Evolutionary conservation across 2,329 filamentous ascomycete genomes (phyloP), one percentile per base, ranked within the genome.

Genomic region (Ophiocordyceps camponoti-floridani): DNA sequence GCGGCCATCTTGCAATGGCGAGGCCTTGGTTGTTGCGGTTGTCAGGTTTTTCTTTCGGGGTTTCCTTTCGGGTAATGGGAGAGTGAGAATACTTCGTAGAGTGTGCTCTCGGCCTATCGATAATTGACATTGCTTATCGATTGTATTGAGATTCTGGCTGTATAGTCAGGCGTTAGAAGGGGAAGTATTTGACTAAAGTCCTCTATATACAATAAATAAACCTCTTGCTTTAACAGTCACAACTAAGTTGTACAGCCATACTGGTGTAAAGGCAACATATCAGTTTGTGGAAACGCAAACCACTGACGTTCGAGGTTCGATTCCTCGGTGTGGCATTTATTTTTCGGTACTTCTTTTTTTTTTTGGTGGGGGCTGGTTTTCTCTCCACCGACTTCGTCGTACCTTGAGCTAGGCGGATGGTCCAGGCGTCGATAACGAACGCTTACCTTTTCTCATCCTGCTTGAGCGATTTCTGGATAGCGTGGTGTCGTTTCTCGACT

Each of bases 1-100:
- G 63, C 63, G 41, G 62, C 62, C 63, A 66, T 66, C 45, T 28
- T 43, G 40, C 9, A 30, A 10, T 12, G 28, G 28, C 28, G 28
- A 30, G 9, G 28, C 28, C 28, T 9, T 8, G 4, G 35, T 5
- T 18, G 16, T 38, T 38, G 35, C 10, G 10, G 35, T 30, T 12
- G 28, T 30, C 13, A 18, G 33, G 10, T 12, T 35, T 35, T 35
- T 37, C 16, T 37, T 37, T n/a, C 16, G 23, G 3, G 23, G 13
- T 35, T 35, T 35, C n/a, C 16, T 37, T 37, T n/a, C 16, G 23
- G 3, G 23, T 23, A 3, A 5, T 23, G 23, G 23, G 23, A 23
- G 23, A 3, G 23, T 23, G 23, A 23, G 23, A 23, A 23, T 23
- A 23, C 23, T 23, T 23, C 23, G 23, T 23, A 23, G 23, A 23